Base-by-base conservation (phyloP, 148 eudicot genomes). In the Selenicereus undatus region DNA sequence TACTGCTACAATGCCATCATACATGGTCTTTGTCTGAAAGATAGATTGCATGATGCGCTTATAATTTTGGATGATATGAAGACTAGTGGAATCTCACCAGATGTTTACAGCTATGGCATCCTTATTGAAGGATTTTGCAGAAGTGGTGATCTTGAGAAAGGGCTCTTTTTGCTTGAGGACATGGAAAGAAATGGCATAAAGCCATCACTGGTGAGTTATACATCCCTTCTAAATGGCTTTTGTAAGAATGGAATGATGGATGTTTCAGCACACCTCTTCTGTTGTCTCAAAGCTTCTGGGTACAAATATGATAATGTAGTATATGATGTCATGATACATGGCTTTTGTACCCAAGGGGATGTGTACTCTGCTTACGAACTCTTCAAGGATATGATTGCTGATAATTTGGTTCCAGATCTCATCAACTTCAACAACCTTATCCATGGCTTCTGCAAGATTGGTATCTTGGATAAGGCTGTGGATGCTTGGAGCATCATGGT, bases 1-100 rank as follows among this genome's bases (percentile, higher is more conserved):
- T 85, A 86, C 78, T 83, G 85, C 71, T 91, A 87, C 73, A 91
- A 88, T 84, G 86, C 90, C 14, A 60, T 87, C 71, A 86, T 91
- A 56, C 76, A 78, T 76, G 89, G 84, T 66, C 86, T 86, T 69
- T 81, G 84, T 42, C 78, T 52, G 30, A 80, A 69, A 70, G 90
- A 88, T 79, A 82, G 88, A 62, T 66, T 60, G 30, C 73, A 71
- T 35, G 78, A 83, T 51, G 90, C 91, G 16, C 68, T 82, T 51
- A 69, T 78, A 60, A 76, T 88, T 58, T 88, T 91, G 42, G 72
- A 85, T 74, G 88, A 87, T 75, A 89, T 91, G 91, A 83, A 80
- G 85, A 77, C n/a, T 21, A 48, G 20, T 73, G 91, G 87, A 81
- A 82, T 89, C 77, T 30, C 56, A 24, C 88, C 91, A 14, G 89